phyloP scores from a whole-genome alignment of 208 protist species.

The Leishmania gerbilli region DNA sequence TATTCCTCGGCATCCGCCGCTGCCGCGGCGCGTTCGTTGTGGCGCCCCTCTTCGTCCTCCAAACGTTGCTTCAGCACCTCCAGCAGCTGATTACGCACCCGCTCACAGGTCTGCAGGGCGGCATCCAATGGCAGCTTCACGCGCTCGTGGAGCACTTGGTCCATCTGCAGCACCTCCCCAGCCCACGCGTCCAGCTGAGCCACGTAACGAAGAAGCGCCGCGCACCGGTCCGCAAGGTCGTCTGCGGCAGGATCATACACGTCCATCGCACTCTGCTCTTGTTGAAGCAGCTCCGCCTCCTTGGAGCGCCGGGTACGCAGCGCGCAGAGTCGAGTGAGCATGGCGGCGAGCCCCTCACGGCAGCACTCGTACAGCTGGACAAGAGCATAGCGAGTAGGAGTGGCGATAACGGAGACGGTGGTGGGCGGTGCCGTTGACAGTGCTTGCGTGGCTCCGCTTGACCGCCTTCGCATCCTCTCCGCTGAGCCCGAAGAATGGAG shows the following conservation, averaged over 20 bases:
- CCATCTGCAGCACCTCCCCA: slow-evolving; percentile 19
- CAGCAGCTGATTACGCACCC: slow-evolving; percentile 37
- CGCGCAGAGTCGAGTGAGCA: slow-evolving; percentile 41
- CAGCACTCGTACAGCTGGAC: slow-evolving; percentile 49
- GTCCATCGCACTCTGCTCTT: slow-evolving; percentile 33
- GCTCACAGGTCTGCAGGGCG: slow-evolving; percentile 27
- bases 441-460: background rate
- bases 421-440: background rate
- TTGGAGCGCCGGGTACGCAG: slow-evolving; percentile 39
- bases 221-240: slow-evolving; percentile 22
- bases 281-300: slow-evolving; percentile 36
- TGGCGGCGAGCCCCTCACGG: slow-evolving; percentile 31
- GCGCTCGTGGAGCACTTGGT: slow-evolving; percentile 34
- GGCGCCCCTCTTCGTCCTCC: slow-evolving; percentile 20
- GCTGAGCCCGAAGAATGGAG: background rate
- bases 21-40: background rate
- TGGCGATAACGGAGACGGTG: slow-evolving; percentile 33
- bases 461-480: slow-evolving; percentile 5
- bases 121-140: slow-evolving; percentile 33
- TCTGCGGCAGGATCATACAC: slow-evolving; percentile 50
- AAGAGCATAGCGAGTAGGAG: slow-evolving; percentile 36
- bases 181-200: slow-evolving; percentile 34
- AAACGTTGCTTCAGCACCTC: slow-evolving; percentile 41
- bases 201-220: slow-evolving; percentile 35
- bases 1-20: slow-evolving; percentile 3